Evolutionary conservation across 2,329 filamentous ascomycete genomes (phyloP), one percentile per base, ranked within the genome.

Genomic region (Trichoderma hamatum): DNA sequence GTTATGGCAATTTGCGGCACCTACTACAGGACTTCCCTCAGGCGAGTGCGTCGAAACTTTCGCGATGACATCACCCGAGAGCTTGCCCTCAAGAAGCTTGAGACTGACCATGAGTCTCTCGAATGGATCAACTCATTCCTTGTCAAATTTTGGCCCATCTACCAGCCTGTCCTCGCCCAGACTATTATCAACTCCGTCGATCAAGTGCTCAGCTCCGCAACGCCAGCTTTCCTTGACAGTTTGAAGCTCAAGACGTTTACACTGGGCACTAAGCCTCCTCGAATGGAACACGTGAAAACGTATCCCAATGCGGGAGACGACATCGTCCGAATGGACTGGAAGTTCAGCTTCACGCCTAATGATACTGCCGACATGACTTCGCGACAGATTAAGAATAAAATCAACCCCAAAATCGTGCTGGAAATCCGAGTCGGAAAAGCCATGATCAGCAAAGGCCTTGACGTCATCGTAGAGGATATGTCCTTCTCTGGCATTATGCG

Each of bases 51-150:
- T 74, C 90, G 96, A 74, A 99, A 99, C 80, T 97, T 97, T 80
- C 90, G 95, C 70, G 96, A 99, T 81, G 96, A 99, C 77, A 88
- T 99, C 73, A 91, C 90, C 70, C 90, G 96, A 66, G 94, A 97
- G 79, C 86, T 97, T 85, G 90, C 91, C 14, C 92, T 97, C 80
- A 91, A 90, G 80, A 92, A 87, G 75, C 84, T 99, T 66, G 96
- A 98, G 74, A 96, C 90, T 10, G 96, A 99, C 74, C 89, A 89
- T 30, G 96, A 99, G 81, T 96, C 92, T 68, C 84, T 99, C 60
- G 96, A 99, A 80, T 99, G 96, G 96, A 98, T 99, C 80, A 99
- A 99, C 84, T 97, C 93, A 74, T 99, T 99, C 82, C 79, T 99
- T 75, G 89, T 96, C 82, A 99, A 99, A 79, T 99, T 99, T 83